phyloP scores from a whole-genome alignment of 176 grass and related monocot species.

The Olyra latifolia region DNA sequence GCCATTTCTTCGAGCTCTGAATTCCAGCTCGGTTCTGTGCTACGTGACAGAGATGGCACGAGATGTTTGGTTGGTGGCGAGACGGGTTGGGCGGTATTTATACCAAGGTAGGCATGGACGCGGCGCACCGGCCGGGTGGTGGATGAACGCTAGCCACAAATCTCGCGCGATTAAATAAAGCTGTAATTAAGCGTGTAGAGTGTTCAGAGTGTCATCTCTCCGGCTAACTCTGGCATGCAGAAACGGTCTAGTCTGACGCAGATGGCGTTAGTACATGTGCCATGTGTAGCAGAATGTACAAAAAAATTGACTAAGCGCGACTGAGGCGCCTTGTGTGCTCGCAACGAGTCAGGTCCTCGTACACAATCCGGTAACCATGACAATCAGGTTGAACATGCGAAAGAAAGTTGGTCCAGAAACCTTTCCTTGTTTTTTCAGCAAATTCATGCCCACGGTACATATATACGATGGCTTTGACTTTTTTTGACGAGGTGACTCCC shows the following conservation, averaged over 20 bases:
- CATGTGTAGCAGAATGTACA: not conserved
- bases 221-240: not conserved
- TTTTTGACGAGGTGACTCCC: not conserved
- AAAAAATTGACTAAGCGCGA: not conserved
- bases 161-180: not conserved
- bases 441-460: not conserved
- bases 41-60: conserved; percentile 6
- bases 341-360: not conserved
- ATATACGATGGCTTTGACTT: not conserved
- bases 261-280: no score
- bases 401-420: not conserved
- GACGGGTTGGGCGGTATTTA: conserved; percentile 44
- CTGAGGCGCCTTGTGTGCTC: not conserved
- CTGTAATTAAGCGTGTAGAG: no score
- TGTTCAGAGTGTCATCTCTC: not conserved
- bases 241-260: not conserved
- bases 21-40: not conserved
- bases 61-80: conserved; percentile 1
- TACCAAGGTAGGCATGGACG: conserved; percentile 22
- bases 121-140: not conserved
- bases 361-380: not conserved
- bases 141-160: not conserved
- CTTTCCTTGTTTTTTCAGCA: not conserved
- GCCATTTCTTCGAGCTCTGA: conserved; percentile 45
- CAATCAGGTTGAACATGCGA: not conserved